These are phyloP conservation scores for Pseudogymnoascus sp. DNA, from an alignment of 2,329 filamentous ascomycete genomes.

Conservation along the genomic window DNA sequence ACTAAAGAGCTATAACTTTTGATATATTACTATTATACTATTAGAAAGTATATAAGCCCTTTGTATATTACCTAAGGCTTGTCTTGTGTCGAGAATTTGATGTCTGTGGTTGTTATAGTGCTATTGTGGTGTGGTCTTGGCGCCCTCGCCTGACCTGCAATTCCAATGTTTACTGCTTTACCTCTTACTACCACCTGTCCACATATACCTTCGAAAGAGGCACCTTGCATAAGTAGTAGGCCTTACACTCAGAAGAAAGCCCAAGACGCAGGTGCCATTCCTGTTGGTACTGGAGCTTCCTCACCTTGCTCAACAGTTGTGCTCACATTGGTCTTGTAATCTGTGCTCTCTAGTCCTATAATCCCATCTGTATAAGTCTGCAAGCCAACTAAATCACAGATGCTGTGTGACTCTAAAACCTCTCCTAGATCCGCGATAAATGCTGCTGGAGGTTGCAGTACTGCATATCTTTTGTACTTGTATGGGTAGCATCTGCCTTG, in stretches of 20 bases:
- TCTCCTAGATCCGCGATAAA: not conserved
- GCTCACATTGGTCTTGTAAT: not conserved
- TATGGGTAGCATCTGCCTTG: not conserved
- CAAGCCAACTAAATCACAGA: not conserved
- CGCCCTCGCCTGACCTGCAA: too few species aligned
- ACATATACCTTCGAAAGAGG: not conserved
- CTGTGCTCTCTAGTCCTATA: not conserved
- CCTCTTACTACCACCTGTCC: too few species aligned
- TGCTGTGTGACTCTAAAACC: not conserved
- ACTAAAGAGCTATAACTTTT: too few species aligned
- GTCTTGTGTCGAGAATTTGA: too few species aligned
- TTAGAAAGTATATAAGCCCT: too few species aligned
- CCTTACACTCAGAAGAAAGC: not conserved
- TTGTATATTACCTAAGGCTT: too few species aligned
- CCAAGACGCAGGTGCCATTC: not conserved
- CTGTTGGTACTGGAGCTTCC: not conserved
- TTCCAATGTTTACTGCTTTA: too few species aligned
- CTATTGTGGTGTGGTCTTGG: too few species aligned
- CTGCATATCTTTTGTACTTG: not conserved
- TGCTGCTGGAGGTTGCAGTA: not conserved
- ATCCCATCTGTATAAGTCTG: not conserved
- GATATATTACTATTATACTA: too few species aligned
- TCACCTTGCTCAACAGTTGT: not conserved
- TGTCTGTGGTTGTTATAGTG: too few species aligned
- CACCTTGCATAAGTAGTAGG: not conserved